These are phyloP conservation scores for Acer yangbiense DNA, from an alignment of 345 rosid genomes.

Conservation along the genomic window DNA sequence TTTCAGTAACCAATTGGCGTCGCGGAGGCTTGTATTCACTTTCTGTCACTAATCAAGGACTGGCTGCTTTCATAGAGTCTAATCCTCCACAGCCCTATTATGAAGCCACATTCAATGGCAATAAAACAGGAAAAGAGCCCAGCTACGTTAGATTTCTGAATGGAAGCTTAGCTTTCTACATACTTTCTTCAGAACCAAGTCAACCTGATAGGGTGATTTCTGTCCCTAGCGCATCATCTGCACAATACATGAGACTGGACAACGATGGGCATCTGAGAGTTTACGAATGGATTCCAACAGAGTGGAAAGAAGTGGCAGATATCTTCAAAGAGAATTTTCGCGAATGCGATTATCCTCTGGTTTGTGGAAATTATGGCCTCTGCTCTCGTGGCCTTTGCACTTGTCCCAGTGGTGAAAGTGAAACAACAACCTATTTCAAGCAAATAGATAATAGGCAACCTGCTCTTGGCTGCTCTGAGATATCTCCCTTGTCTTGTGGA, in stretches of 20 bases:
- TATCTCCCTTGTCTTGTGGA: conserved; percentile 18
- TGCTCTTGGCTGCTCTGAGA: conserved; percentile 30
- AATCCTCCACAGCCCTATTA: conserved; percentile 17
- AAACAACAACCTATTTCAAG: conserved; percentile 20
- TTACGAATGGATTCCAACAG: conserved; percentile 11
- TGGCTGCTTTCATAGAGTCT: conserved; percentile 25
- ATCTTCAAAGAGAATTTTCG: not conserved
- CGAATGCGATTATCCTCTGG: conserved; percentile 33
- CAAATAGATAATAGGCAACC: conserved; percentile 18
- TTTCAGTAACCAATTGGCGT: not conserved
- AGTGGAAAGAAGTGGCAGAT: conserved; percentile 26
- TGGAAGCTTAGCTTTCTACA: conserved; percentile 17
- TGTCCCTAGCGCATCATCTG: not conserved
- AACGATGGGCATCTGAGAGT: conserved; percentile 35
- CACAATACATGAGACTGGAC: conserved; percentile 21
- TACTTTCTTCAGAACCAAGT: conserved; percentile 1
- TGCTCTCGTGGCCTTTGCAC: conserved; percentile 28
- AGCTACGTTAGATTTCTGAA: conserved; percentile 12
- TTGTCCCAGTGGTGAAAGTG: conserved; percentile 20
- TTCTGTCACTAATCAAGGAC: conserved; percentile 16
- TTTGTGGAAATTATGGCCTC: conserved; percentile 39
- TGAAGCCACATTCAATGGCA: not conserved
- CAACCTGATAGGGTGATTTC: not conserved
- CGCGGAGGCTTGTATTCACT: conserved; percentile 23
- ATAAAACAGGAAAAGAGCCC: not conserved